A percentile compares a stretch with the other conserved stretches of the same genome.
These are phyloP conservation scores for Wallacemonas sp. DNA, from an alignment of 208 protist genomes.

Conservation along the genomic window DNA sequence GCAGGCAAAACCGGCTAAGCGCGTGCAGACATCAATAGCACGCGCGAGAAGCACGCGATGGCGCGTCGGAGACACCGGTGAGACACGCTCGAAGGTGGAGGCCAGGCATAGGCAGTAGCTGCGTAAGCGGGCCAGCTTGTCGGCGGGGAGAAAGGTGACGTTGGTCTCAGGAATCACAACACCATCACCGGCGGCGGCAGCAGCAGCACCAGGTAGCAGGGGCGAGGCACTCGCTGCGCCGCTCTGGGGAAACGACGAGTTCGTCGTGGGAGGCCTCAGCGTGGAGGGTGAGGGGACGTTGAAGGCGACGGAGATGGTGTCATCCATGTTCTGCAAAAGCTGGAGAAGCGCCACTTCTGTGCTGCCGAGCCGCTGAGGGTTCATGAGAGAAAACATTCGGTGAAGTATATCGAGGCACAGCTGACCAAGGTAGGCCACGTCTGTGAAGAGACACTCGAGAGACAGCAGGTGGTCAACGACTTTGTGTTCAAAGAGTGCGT, in stretches of 20 bases:
- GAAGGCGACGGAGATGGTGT: constrained; percentile 10
- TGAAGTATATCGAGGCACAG: constrained; percentile 49
- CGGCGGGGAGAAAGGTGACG: background rate
- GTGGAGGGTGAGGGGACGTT: background rate
- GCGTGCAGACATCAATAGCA: background rate
- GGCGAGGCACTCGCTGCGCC: too few relatives aligned
- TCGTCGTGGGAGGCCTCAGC: background rate
- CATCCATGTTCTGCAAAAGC: constrained; percentile 23
- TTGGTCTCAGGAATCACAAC: background rate
- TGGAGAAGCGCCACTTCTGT: constrained; percentile 23
- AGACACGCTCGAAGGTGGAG: constrained; percentile 2
- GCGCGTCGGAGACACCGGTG: constrained; percentile 1
- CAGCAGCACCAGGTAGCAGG: too few relatives aligned
- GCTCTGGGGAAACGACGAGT: too few relatives aligned
- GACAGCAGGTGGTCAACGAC: constrained; percentile 25
- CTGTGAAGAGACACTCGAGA: constrained; percentile 43
- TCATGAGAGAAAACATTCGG: constrained; percentile 31
- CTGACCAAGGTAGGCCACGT: constrained; percentile 40
- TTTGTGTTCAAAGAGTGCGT: constrained; percentile 24
- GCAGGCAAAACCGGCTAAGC: background rate
- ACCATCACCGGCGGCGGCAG: background rate
- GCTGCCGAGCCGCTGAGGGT: constrained; percentile 17
- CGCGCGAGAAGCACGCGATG: background rate
- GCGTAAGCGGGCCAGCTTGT: background rate
- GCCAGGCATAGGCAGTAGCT: constrained; percentile 3